Evolutionary conservation across 176 grass and related monocot species (phyloP).

Genomic region (Carex pumila): DNA sequence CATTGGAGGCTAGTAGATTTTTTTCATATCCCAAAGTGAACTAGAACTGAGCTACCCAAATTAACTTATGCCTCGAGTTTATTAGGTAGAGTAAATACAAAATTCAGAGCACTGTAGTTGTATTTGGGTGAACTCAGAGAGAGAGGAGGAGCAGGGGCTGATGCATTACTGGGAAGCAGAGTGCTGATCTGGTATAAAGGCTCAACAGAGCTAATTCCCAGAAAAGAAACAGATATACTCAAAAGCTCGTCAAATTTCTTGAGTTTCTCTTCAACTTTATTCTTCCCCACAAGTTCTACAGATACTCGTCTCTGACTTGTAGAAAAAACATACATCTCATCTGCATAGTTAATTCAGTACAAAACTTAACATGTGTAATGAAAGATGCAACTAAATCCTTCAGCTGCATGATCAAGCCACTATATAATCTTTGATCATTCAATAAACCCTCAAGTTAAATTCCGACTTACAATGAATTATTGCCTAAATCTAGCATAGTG

Average conservation of each 20-base stretch:
- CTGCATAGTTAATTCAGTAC: slow-evolving; percentile 31
- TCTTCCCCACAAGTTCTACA: slow-evolving; percentile 67
- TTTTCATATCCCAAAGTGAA: background rate
- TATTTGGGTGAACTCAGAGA: background rate
- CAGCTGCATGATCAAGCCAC: background rate
- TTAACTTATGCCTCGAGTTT: background rate
- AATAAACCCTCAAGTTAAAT: background rate
- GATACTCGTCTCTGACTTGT: slow-evolving; percentile 72
- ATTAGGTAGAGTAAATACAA: background rate
- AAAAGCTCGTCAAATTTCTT: slow-evolving; percentile 52
- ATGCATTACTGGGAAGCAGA: slow-evolving; percentile 57
- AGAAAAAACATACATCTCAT: slow-evolving; percentile 95
- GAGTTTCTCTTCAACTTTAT: slow-evolving; percentile 88
- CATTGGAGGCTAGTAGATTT: background rate
- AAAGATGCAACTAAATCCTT: background rate
- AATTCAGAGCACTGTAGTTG: background rate
- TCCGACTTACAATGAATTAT: background rate
- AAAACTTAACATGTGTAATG: background rate
- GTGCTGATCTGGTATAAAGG: slow-evolving; percentile 38
- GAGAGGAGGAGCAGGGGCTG: background rate
- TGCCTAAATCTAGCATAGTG: background rate
- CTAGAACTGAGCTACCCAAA: background rate
- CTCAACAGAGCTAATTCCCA: slow-evolving; percentile 70
- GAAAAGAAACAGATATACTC: slow-evolving; percentile 59
- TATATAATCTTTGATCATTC: background rate